These are phyloP conservation scores for Canna indica DNA, from an alignment of 176 grass and related monocot genomes.

Conservation along the genomic window DNA sequence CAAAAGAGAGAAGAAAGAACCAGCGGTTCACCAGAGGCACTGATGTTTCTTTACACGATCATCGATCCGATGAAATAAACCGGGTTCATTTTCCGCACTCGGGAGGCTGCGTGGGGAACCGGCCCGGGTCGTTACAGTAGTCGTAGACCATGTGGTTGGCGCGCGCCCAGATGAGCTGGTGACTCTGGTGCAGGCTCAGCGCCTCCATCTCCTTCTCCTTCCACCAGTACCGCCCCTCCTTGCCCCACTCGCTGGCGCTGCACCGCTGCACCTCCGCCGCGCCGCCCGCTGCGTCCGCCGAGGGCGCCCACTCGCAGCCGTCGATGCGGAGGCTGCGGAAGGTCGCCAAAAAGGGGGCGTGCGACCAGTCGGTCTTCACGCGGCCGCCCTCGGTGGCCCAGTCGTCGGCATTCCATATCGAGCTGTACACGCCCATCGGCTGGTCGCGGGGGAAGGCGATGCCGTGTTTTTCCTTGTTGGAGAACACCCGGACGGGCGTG, in stretches of 20 bases:
- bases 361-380: conserved; percentile 95
- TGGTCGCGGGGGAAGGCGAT: conserved; percentile 48
- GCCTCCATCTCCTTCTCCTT: conserved; percentile 95
- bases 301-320: conserved; percentile 54
- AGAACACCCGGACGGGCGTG: conserved; percentile 78
- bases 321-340: conserved; percentile 65
- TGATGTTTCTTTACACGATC: neutral
- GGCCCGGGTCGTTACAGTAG: conserved; percentile 67
- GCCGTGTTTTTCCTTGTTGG: conserved; percentile 30
- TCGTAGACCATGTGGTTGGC: conserved; percentile 93
- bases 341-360: conserved; percentile 75
- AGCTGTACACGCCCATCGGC: conserved; percentile 92
- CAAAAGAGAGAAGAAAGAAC: neutral
- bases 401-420: conserved; percentile 97
- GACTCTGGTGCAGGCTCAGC: conserved; percentile 84
- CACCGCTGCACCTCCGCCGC: conserved; percentile 53
- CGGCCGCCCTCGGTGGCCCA: conserved; percentile 94
- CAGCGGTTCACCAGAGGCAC: neutral
- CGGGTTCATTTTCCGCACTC: conserved; percentile 37
- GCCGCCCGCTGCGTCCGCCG: conserved; percentile 16
- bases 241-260: conserved; percentile 50
- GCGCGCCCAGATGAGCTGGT: conserved; percentile 88
- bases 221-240: conserved; percentile 92
- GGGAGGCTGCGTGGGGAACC: conserved; percentile 59
- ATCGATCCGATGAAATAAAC: too few species aligned